Conservation (phyloP, 495 filamentous ascomycete species). For the Penicillium samsonianum region DNA sequence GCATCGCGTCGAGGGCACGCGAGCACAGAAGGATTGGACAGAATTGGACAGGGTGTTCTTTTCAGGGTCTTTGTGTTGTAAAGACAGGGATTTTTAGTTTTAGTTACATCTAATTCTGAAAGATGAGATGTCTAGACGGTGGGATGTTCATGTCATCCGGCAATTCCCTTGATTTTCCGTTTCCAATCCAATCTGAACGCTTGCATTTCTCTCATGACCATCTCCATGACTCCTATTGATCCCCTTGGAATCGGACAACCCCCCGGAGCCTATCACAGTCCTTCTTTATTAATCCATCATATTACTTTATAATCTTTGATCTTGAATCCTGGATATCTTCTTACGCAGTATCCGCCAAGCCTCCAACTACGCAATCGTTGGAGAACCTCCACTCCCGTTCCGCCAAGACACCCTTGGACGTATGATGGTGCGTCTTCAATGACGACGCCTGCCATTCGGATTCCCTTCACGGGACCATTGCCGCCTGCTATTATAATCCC, state of each 20-base stretch:
- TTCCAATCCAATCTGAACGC: constrained; percentile 3
- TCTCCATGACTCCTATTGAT: constrained; percentile 6
- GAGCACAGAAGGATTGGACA: constrained; percentile 23
- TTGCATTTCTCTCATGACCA: constrained; percentile 10
- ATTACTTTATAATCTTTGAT: not conserved
- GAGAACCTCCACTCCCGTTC: constrained; percentile 9
- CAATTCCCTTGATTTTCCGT: constrained; percentile 25
- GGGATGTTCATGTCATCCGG: constrained; percentile 30
- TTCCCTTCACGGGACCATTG: constrained; percentile 85
- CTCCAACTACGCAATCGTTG: constrained; percentile 10
- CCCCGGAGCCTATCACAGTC: not conserved
- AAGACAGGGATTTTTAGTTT: not conserved
- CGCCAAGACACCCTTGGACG: not conserved
- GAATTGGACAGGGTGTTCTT: constrained; percentile 29
- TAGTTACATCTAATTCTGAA: not conserved
- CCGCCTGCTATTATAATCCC: constrained; percentile 79
- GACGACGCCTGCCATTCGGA: constrained; percentile 74
- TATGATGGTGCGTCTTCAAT: constrained; percentile 46
- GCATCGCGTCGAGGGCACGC: constrained; percentile 37
- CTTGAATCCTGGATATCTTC: not conserved
- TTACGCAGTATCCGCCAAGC: constrained; percentile 3
- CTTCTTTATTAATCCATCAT: not conserved
- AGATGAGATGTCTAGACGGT: not conserved
- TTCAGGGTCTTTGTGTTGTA: constrained; percentile 8
- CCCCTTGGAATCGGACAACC: not conserved